These are phyloP conservation scores for Vigna radiata DNA, from an alignment of 306 rosid genomes.

Conservation along the genomic window DNA sequence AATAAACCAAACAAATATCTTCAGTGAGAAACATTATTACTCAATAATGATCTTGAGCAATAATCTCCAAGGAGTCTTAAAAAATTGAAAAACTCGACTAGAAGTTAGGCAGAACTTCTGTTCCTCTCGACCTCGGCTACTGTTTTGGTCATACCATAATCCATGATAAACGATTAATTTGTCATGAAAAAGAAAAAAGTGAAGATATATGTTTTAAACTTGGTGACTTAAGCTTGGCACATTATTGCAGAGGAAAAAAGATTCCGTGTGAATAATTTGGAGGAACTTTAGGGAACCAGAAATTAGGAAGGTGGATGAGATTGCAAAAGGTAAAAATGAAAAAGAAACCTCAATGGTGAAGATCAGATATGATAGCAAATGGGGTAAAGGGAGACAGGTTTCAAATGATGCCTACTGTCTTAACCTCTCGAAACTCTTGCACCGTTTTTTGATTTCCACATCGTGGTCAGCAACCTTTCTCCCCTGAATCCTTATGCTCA, in stretches of 20 bases:
- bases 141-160: slow-evolving; percentile 31
- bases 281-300: slow-evolving; percentile 25
- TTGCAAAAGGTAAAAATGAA: slow-evolving; percentile 4
- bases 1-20: neutral
- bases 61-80: too few relatives aligned
- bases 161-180: slow-evolving; percentile 8
- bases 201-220: slow-evolving; percentile 18
- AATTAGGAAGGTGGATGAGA: neutral
- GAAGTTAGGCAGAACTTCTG: neutral
- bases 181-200: slow-evolving; percentile 14
- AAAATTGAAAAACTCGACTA: too few relatives aligned
- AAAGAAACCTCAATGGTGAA: neutral
- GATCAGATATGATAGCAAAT: slow-evolving; percentile 43
- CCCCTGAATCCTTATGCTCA: slow-evolving; percentile 53
- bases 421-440: slow-evolving; percentile 46
- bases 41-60: too few relatives aligned
- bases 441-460: slow-evolving; percentile 42
- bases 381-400: slow-evolving; percentile 44
- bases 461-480: slow-evolving; percentile 61
- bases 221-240: slow-evolving; percentile 20
- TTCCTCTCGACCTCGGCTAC: neutral
- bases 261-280: neutral
- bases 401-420: slow-evolving; percentile 53
- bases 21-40: neutral
- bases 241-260: slow-evolving; percentile 31